These are phyloP conservation scores for Nelumbo lutea DNA, from an alignment of 164 flowering plant species.

Conservation along the genomic window DNA sequence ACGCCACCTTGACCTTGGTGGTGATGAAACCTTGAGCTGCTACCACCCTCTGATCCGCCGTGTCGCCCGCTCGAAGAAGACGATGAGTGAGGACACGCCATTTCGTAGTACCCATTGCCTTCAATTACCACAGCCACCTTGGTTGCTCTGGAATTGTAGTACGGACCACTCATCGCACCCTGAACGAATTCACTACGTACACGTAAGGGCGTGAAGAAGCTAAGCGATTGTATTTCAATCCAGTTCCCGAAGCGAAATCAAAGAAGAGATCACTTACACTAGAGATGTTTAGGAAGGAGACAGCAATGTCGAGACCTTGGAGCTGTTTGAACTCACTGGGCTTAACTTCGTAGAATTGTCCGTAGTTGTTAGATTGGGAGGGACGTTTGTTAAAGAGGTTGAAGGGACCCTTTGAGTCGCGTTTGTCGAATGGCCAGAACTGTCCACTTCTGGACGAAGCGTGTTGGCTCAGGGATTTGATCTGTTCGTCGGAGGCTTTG, in stretches of 20 bases:
- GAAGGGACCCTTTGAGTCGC: constrained; percentile 19
- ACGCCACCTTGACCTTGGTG: constrained; percentile 11
- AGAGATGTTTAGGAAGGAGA: constrained; percentile 33
- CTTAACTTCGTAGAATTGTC: constrained; percentile 26
- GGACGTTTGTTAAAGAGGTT: constrained; percentile 30
- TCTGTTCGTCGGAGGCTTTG: constrained; percentile 35
- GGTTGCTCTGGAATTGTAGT: constrained; percentile 36
- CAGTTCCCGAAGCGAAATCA: neutral
- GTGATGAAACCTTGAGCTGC: neutral
- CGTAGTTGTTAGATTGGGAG: constrained; percentile 26
- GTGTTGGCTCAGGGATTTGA: constrained; percentile 28
- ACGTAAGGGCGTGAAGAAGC: too few relatives aligned
- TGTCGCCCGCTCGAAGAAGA: constrained; percentile 6
- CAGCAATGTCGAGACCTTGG: constrained; percentile 24
- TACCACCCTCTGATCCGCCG: constrained; percentile 1
- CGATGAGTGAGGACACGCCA: constrained; percentile 45
- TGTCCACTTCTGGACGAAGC: constrained; percentile 5
- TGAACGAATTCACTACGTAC: neutral
- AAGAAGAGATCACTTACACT: constrained; percentile 17
- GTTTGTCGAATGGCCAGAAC: constrained; percentile 25
- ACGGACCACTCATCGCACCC: constrained; percentile 41
- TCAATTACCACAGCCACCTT: constrained; percentile 23
- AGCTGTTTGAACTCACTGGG: constrained; percentile 27
- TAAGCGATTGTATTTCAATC: too few relatives aligned
- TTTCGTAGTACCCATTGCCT: constrained; percentile 42